A percentile compares a stretch with the other conserved stretches of the same genome.
These are phyloP conservation scores for Toxicodendron radicans DNA, from an alignment of 345 rosid genomes.

Conservation along the genomic window DNA sequence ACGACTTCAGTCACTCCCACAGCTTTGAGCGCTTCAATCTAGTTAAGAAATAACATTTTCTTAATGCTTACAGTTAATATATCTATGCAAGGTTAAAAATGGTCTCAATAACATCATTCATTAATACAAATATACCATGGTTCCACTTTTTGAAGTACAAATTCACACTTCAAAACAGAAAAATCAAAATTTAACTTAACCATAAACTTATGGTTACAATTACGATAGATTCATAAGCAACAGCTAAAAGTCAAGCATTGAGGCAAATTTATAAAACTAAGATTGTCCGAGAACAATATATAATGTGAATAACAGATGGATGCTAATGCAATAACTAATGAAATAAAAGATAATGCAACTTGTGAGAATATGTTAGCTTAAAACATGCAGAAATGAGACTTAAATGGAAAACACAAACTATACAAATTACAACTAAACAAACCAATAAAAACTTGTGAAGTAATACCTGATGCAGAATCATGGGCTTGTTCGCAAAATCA, in stretches of 20 bases:
- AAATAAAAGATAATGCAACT: not conserved
- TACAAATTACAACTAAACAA: not conserved
- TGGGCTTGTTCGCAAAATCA: slow-evolving; percentile 84
- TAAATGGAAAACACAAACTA: not conserved
- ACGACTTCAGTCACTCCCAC: slow-evolving; percentile 78
- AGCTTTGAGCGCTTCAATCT: slow-evolving; percentile 81
- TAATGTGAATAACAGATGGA: not conserved
- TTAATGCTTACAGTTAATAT: not conserved
- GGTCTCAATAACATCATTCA: not conserved
- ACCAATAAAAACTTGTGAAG: not conserved
- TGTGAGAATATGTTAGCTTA: not conserved
- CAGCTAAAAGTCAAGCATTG: not conserved
- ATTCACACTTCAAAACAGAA: not conserved
- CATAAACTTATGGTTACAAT: not conserved
- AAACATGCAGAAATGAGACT: not conserved
- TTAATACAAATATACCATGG: not conserved
- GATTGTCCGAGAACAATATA: not conserved
- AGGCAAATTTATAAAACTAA: not conserved
- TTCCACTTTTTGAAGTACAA: not conserved
- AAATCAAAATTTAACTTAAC: not conserved
- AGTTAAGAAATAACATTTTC: slow-evolving; percentile 5
- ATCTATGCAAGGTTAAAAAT: not conserved
- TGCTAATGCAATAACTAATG: not conserved
- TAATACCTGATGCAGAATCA: slow-evolving; percentile 76
- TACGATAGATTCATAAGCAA: not conserved